Base-by-base conservation (phyloP, 306 rosid genomes). In the Begonia loranthoides region DNA sequence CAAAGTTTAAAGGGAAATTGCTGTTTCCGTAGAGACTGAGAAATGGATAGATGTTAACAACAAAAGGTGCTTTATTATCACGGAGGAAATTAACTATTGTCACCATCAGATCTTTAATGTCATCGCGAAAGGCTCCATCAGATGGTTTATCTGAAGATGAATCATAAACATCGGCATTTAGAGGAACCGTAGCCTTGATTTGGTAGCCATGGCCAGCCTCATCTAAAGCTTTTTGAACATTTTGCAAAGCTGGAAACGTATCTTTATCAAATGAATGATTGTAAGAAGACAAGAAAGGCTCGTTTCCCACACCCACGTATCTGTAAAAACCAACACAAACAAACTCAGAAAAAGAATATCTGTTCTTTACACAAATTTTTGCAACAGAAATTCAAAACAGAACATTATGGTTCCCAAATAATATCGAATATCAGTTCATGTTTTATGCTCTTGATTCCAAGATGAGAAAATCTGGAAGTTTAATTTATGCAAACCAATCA, bases 21-120 rank as follows among this genome's bases (percentile, higher is more conserved):
- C 41, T 10, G 45, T 54, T 76, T 9, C 66, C 73, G 40, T 67
- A 76, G 17, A 89, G 62, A 69, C 87, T 77, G 10, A 89, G 77
- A 57, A 69, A 89, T 11, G 97, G 95, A 56, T 89, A 89, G 46
- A 85, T 82, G 81, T 89, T 89, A 2, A 85, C 89, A 9, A 72
- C 10, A 65, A 85, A 85, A 0, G 94, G 82, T 0, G 90, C 56
- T 0, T 76, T 72, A 4, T 60, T 57, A 8, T 78, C 70, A 13
- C 65, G 22, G 6, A 85, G 78, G 59, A 79, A 67, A 0, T 52
- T 14, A 9, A 72, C 69, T 13, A 84, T 78, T 40, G 77, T 51
- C 33, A 48, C 49, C 73, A 89, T 72, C 0, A 17, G 15, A 28
- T 57, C 59, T 6, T 4, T 22, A 15, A 74, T 61, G 41, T 82